Percentiles rank a stretch among this genome's conserved stretches.
Evolutionary conservation across 2,329 filamentous ascomycete genomes (phyloP).

Genomic region (Zymoseptoria pseudotritici): DNA sequence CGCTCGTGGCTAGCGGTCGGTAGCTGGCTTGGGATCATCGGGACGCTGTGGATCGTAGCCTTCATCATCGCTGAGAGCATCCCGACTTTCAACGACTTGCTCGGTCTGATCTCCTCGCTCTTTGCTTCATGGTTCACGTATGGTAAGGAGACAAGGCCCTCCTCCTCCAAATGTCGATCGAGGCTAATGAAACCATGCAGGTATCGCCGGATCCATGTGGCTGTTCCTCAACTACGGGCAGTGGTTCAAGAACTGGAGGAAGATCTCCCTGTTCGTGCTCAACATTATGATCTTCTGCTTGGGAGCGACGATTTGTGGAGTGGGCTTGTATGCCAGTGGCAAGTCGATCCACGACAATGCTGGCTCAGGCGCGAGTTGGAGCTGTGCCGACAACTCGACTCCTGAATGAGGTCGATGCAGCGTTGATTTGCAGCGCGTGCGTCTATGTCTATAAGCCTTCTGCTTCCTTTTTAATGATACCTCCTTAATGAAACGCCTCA

Average conservation of each 20-base stretch:
- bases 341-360: constrained; percentile 13
- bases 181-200: background rate
- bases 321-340: constrained; percentile 23
- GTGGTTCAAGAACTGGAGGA: constrained; percentile 36
- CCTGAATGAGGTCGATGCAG: too few species aligned
- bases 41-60: constrained; percentile 52
- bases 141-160: constrained; percentile 9
- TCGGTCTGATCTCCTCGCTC: constrained; percentile 53
- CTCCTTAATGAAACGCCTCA: background rate
- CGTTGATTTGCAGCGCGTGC: too few species aligned
- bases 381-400: constrained; percentile 11
- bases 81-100: constrained; percentile 60
- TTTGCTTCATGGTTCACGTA: constrained; percentile 57
- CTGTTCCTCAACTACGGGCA: constrained; percentile 39
- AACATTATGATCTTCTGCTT: constrained; percentile 35
- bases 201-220: constrained; percentile 17
- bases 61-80: constrained; percentile 64
- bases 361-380: constrained; percentile 12
- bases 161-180: background rate
- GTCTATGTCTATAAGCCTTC: too few species aligned
- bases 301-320: constrained; percentile 22
- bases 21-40: constrained; percentile 53
- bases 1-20: constrained; percentile 36
- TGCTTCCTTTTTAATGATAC: too few species aligned
- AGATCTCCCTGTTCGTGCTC: constrained; percentile 35